These are phyloP conservation scores for Phytopythium sindhum DNA, from an alignment of 352 stramenopile genomes.

Conservation along the genomic window DNA sequence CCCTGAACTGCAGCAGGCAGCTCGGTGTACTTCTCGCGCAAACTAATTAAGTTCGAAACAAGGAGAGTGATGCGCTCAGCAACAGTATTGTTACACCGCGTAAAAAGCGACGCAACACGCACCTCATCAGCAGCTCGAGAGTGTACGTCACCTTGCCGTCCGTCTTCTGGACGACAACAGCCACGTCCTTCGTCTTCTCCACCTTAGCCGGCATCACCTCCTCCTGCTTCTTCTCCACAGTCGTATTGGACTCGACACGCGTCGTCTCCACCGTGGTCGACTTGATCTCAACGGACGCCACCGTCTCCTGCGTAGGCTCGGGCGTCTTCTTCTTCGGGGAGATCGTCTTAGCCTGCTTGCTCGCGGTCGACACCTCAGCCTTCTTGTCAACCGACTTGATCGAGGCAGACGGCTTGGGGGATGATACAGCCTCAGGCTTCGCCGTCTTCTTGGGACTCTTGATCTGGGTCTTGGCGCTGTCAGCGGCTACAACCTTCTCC, in stretches of 20 bases:
- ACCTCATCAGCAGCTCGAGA: conserved; percentile 56
- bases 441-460: conserved; percentile 8
- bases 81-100: background rate
- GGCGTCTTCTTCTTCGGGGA: conserved; percentile 16
- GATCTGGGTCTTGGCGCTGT: background rate
- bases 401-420: conserved; percentile 8
- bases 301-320: conserved; percentile 1
- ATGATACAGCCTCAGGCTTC: background rate
- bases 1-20: conserved; percentile 34
- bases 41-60: conserved; percentile 20
- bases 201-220: background rate
- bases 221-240: background rate
- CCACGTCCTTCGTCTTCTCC: conserved; percentile 33
- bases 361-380: background rate
- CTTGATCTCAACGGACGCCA: conserved; percentile 6
- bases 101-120: conserved; percentile 9
- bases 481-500: background rate
- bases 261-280: conserved; percentile 2
- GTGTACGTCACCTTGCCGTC: conserved; percentile 54
- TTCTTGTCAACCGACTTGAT: conserved; percentile 11
- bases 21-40: conserved; percentile 55
- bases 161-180: conserved; percentile 25
- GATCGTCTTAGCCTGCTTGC: conserved; percentile 10
- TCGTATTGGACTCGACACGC: background rate
- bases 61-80: background rate